Conservation (phyloP, 108 stramenopile genomes). For the Skeletonema potamos region DNA sequence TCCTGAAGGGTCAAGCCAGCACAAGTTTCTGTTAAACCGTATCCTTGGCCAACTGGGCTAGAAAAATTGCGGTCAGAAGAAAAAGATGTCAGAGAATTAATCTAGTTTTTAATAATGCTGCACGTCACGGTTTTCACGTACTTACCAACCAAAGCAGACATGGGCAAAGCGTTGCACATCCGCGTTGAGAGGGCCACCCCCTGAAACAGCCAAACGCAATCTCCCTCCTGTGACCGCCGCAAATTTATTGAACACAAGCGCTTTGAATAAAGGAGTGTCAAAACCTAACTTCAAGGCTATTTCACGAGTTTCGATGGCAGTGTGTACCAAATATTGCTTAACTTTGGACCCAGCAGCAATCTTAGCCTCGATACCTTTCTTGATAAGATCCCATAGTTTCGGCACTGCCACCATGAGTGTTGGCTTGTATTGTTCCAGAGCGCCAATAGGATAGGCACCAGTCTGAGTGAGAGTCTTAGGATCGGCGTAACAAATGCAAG, state of each 20-base stretch:
- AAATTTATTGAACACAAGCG: conserved; percentile 89
- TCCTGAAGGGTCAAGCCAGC: conserved; percentile 82
- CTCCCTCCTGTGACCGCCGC: conserved; percentile 79
- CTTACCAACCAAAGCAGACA: conserved; percentile 64
- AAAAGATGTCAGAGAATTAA: not conserved
- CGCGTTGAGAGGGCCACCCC: conserved; percentile 83
- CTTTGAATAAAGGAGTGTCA: conserved; percentile 89
- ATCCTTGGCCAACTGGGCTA: conserved; percentile 80
- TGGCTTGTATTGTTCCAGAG: conserved; percentile 81
- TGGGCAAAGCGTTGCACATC: conserved; percentile 86
- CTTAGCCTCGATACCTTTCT: conserved; percentile 87
- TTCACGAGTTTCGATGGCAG: conserved; percentile 65
- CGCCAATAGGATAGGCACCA: conserved; percentile 84
- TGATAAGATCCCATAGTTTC: conserved; percentile 95
- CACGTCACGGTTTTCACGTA: not conserved
- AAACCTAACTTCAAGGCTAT: conserved; percentile 70
- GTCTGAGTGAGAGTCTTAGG: conserved; percentile 80
- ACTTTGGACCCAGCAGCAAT: conserved; percentile 66
- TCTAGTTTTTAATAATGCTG: not conserved
- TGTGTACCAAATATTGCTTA: conserved; percentile 66
- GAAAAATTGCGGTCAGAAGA: not conserved
- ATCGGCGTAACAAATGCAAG: conserved; percentile 82
- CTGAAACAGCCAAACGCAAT: conserved; percentile 74
- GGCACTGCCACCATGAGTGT: conserved; percentile 90
- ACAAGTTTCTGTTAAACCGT: conserved; percentile 87